These are phyloP conservation scores for Tremellales sp. DNA, from an alignment of 1,284 basidiomycete species.

Conservation along the genomic window DNA sequence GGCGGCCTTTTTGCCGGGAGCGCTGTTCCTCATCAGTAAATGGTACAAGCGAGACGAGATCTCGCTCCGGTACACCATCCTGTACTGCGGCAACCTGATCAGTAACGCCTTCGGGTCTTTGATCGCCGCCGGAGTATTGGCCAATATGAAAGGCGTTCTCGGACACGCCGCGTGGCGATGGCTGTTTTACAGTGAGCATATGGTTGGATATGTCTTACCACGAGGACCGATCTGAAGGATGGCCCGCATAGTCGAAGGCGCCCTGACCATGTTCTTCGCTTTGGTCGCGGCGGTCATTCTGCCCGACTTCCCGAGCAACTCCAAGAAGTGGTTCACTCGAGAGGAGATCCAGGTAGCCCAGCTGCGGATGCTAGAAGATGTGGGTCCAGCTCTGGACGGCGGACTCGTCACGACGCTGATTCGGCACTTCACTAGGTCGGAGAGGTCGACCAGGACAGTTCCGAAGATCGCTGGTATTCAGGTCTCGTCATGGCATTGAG, in stretches of 20 bases:
- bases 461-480: conserved; percentile 21
- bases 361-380: conserved; percentile 66
- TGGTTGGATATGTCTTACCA: conserved; percentile 32
- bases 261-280: conserved; percentile 30
- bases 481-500: conserved; percentile 24
- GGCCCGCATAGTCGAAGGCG: conserved; percentile 65
- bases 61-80: conserved; percentile 58
- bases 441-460: conserved; percentile 51
- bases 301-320: conserved; percentile 67
- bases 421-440: conserved; percentile 48
- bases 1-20: conserved; percentile 31
- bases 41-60: conserved; percentile 48
- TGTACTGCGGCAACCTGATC: conserved; percentile 62
- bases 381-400: conserved; percentile 2
- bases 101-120: conserved; percentile 69
- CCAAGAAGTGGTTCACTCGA: conserved; percentile 56
- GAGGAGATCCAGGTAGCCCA: conserved; percentile 63
- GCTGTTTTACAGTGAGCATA: conserved; percentile 14
- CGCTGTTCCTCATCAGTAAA: conserved; percentile 55
- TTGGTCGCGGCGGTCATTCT: conserved; percentile 59
- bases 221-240: conserved; percentile 68
- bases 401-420: not conserved
- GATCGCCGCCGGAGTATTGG: conserved; percentile 68
- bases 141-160: conserved; percentile 60
- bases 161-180: conserved; percentile 63